Percentiles rank a stretch among this genome's conserved stretches.
Conservation (phyloP, 768 basidiomycete species). For the Russula brevipes region DNA sequence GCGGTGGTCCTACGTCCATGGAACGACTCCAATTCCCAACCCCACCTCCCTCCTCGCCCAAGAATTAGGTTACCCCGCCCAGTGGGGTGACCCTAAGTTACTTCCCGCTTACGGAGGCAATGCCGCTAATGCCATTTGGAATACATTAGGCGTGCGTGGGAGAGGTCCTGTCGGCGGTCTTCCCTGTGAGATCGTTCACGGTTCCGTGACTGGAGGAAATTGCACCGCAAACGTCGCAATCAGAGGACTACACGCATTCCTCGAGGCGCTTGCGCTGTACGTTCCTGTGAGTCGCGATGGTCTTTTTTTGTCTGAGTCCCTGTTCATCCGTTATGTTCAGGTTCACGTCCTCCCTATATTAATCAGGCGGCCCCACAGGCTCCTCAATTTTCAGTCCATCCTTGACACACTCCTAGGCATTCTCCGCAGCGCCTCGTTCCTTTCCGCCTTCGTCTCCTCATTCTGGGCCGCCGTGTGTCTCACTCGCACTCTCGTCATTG, state of each 20-base stretch:
- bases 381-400: slow-evolving; percentile 43
- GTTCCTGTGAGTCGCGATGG: slow-evolving; percentile 51
- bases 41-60: slow-evolving; percentile 44
- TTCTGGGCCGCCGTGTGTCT: slow-evolving; percentile 69
- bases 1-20: slow-evolving; percentile 54
- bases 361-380: slow-evolving; percentile 49
- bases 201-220: slow-evolving; percentile 47
- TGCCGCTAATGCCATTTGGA: slow-evolving; percentile 50
- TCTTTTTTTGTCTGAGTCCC: background rate
- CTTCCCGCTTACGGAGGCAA: slow-evolving; percentile 62
- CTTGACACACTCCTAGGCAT: slow-evolving; percentile 44
- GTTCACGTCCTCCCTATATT: slow-evolving; percentile 66
- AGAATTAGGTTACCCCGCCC: slow-evolving; percentile 52
- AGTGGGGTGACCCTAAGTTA: slow-evolving; percentile 57
- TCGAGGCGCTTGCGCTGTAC: slow-evolving; percentile 60
- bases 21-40: slow-evolving; percentile 37
- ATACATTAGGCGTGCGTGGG: slow-evolving; percentile 46
- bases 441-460: slow-evolving; percentile 64
- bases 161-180: slow-evolving; percentile 59
- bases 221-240: slow-evolving; percentile 56
- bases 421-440: slow-evolving; percentile 63
- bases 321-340: slow-evolving; percentile 35
- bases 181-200: slow-evolving; percentile 74
- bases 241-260: slow-evolving; percentile 53
- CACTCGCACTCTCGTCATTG: slow-evolving; percentile 59